These are phyloP conservation scores for Plantago coronopus DNA, from an alignment of 305 asterid species.

Conservation along the genomic window DNA sequence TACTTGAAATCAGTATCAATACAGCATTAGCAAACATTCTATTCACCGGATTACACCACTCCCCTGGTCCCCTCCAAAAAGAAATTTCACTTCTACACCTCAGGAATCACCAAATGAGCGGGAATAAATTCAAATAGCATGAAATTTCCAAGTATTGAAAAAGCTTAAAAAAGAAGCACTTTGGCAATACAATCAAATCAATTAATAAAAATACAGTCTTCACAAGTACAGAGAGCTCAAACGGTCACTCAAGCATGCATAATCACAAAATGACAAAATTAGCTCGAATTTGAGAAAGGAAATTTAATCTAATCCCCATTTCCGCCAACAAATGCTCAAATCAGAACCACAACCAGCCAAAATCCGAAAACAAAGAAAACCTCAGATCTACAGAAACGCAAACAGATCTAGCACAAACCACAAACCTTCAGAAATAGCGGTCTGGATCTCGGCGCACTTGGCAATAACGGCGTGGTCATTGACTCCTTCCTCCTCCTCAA, in stretches of 20 bases:
- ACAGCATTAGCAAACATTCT: no score
- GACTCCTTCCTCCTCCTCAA: constrained; percentile 58
- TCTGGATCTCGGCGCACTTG: constrained; percentile 86
- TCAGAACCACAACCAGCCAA: background rate
- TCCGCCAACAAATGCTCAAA: constrained; percentile 9
- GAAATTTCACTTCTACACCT: background rate
- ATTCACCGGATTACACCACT: no score
- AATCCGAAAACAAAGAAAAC: constrained; percentile 7
- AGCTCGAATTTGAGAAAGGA: no score
- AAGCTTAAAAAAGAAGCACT: background rate
- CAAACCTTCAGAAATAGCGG: constrained; percentile 77
- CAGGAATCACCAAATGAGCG: no score
- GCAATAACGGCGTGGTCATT: constrained; percentile 50
- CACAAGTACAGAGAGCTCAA: background rate
- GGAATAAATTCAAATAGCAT: no score
- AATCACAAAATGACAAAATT: constrained; percentile 5
- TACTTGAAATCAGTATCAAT: no score
- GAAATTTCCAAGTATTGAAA: no score
- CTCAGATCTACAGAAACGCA: constrained; percentile 23
- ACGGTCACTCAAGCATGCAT: background rate
- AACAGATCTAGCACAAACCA: background rate
- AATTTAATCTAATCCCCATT: no score
- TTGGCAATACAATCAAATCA: no score
- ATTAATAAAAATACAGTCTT: no score
- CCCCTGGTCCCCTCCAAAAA: background rate